Evolutionary conservation across 768 basidiomycete genomes (phyloP), one percentile per base, ranked within the genome.

Genomic region (Leccinum disarticulatum): DNA sequence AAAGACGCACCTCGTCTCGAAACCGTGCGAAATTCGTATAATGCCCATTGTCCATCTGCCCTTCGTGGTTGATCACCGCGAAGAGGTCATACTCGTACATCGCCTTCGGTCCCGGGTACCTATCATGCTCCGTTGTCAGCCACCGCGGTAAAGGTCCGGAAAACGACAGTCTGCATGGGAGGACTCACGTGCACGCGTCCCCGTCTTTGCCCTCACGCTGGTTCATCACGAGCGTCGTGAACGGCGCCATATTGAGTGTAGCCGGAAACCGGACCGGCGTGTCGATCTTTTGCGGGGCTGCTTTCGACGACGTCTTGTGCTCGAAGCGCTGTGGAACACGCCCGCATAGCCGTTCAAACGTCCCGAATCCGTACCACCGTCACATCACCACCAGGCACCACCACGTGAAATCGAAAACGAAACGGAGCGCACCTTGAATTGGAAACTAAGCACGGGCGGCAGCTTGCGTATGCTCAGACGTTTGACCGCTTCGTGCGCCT

Each of bases 41-140:
- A 68, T 98, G 96, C 0, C 95, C 96, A 57, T 93, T 96, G 72
- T 95, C 88, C 68, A 97, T 85, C 71, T 91, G 89, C 6, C 95
- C 95, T 73, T 97, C 93, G 72, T 98, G 95, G 65, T 91, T 94
- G 60, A 98, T 89, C 41, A 97, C 93, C 27, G 91, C 89, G 67
- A 95, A 93, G 3, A 98, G 83, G 69, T 96, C 92, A 69, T 95
- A 98, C 52, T 90, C 87, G 71, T 90, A 96, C 78, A 93, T 79
- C 13, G 81, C 79, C 28, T 86, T 81, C 0, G 90, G 85, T 6
- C 84, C 85, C 3, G 79, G 77, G 59, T 79, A 74, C 46, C 80
- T 84, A 61, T 43, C 6, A 19, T 33, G 36, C 50, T 27, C 6
- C 47, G 4, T 25, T 25, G 47, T 48, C 22, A 48, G 11, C 25